Conservation (phyloP, 1,284 basidiomycete species). For the Cystobasidiaceae sp. region DNA sequence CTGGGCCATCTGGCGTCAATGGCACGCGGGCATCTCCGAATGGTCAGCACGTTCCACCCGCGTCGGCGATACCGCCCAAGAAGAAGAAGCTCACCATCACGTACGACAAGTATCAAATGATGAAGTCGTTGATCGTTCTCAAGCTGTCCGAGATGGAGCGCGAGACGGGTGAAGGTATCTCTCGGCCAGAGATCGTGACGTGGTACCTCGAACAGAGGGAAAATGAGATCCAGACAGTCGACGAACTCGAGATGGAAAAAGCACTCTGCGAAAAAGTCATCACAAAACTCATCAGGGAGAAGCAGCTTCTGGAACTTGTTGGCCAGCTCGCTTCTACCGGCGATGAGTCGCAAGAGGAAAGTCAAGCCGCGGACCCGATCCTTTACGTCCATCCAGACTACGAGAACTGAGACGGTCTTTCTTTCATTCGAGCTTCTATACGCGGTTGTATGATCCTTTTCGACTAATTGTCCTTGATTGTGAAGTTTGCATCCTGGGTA, state of each 20-base stretch:
- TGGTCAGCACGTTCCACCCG: slow-evolving; percentile 35
- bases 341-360: slow-evolving; percentile 26
- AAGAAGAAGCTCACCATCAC: slow-evolving; percentile 85
- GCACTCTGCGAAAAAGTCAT: slow-evolving; percentile 86
- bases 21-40: slow-evolving; percentile 27
- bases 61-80: slow-evolving; percentile 44
- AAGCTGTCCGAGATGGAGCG: slow-evolving; percentile 75
- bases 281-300: slow-evolving; percentile 77
- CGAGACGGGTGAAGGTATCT: slow-evolving; percentile 68
- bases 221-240: slow-evolving; percentile 71
- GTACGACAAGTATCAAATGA: slow-evolving; percentile 86
- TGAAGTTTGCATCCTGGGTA: too few species aligned
- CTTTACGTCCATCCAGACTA: slow-evolving; percentile 41
- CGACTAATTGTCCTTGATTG: too few species aligned
- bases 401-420: slow-evolving; percentile 31
- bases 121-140: slow-evolving; percentile 82
- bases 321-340: slow-evolving; percentile 23
- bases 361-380: slow-evolving; percentile 34
- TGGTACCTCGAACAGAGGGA: slow-evolving; percentile 95
- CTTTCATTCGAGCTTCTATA: background rate
- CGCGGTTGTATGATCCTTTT: too few species aligned
- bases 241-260: slow-evolving; percentile 87
- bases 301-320: slow-evolving; percentile 43
- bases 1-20: slow-evolving; percentile 43
- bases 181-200: slow-evolving; percentile 83